Evolutionary conservation across 345 rosid genomes (phyloP).

Genomic region (Rhizophora apiculata): DNA sequence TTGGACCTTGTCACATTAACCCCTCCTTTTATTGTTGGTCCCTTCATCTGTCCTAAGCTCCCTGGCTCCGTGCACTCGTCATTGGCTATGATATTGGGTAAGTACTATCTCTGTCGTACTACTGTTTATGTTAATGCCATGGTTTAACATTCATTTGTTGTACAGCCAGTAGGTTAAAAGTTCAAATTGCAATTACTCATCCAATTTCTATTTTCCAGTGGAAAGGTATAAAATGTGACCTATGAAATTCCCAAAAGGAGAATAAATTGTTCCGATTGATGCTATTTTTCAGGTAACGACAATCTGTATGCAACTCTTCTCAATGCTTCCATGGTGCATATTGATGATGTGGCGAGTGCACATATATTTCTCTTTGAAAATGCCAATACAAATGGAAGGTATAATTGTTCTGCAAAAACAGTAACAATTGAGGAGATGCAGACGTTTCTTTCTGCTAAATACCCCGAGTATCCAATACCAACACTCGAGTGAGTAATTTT

Average conservation of each 20-base stretch:
- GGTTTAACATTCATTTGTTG: background rate
- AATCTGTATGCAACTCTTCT: background rate
- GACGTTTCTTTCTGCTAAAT: slow-evolving; percentile 27
- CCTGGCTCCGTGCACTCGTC: slow-evolving; percentile 17
- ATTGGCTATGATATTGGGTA: slow-evolving; percentile 31
- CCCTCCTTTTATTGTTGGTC: slow-evolving; percentile 32
- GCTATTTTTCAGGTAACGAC: slow-evolving; percentile 7
- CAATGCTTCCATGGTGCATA: slow-evolving; percentile 25
- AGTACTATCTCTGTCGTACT: too few relatives aligned
- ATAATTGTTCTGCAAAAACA: slow-evolving; percentile 29
- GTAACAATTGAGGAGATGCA: slow-evolving; percentile 24
- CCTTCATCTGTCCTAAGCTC: slow-evolving; percentile 35
- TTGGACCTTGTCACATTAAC: slow-evolving; percentile 37
- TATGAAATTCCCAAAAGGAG: too few relatives aligned
- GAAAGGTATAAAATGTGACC: too few relatives aligned
- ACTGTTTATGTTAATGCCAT: background rate
- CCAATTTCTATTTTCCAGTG: too few relatives aligned
- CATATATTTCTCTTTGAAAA: slow-evolving; percentile 41
- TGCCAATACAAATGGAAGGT: slow-evolving; percentile 37
- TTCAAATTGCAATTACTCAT: too few relatives aligned
- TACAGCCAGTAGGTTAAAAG: too few relatives aligned
- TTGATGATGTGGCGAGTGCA: slow-evolving; percentile 40
- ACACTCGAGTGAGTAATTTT: slow-evolving; percentile 22
- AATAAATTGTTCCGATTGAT: background rate
- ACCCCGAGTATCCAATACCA: slow-evolving; percentile 29